A percentile compares a stretch with the other conserved stretches of the same genome.
Evolutionary conservation across 345 rosid genomes (phyloP).

Genomic region (Iberis pinnata): DNA sequence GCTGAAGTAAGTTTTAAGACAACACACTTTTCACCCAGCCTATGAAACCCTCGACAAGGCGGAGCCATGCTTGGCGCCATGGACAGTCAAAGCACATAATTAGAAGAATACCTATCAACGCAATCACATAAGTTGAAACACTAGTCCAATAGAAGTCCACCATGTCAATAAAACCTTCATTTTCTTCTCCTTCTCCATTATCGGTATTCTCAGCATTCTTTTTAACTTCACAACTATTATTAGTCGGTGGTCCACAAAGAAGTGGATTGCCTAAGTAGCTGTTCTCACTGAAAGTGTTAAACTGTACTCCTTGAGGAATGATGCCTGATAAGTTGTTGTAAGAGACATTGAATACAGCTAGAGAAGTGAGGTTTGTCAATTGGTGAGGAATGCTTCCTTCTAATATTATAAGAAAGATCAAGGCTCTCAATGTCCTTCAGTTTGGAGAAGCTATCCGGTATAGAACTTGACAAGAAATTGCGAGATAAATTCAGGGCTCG

Average conservation of each 20-base stretch:
- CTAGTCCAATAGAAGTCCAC: conserved; percentile 20
- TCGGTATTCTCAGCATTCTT: too few species aligned
- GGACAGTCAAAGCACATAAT: conserved; percentile 15
- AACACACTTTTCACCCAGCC: conserved; percentile 2
- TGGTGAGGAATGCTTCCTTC: conserved; percentile 18
- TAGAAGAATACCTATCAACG: conserved; percentile 6
- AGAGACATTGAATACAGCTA: conserved; percentile 22
- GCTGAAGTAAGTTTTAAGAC: too few species aligned
- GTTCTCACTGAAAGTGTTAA: conserved; percentile 17
- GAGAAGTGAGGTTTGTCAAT: conserved; percentile 10
- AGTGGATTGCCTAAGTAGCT: conserved; percentile 18
- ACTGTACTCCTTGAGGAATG: conserved; percentile 20
- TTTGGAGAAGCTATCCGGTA: conserved; percentile 22
- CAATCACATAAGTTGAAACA: conserved; percentile 11
- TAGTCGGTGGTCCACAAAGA: conserved; percentile 19
- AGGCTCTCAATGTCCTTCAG: conserved; percentile 13
- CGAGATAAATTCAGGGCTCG: conserved; percentile 22
- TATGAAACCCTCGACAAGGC: conserved; percentile 16
- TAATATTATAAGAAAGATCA: conserved; percentile 24
- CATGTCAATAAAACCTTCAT: not conserved
- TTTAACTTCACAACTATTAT: conserved; percentile 8
- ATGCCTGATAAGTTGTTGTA: conserved; percentile 21
- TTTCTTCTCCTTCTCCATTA: not conserved
- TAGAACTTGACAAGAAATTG: conserved; percentile 9
- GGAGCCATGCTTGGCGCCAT: not conserved